A percentile compares a stretch with the other conserved stretches of the same genome.
These are phyloP conservation scores for Euclidium syriacum DNA, from an alignment of 345 rosid species.

Conservation along the genomic window DNA sequence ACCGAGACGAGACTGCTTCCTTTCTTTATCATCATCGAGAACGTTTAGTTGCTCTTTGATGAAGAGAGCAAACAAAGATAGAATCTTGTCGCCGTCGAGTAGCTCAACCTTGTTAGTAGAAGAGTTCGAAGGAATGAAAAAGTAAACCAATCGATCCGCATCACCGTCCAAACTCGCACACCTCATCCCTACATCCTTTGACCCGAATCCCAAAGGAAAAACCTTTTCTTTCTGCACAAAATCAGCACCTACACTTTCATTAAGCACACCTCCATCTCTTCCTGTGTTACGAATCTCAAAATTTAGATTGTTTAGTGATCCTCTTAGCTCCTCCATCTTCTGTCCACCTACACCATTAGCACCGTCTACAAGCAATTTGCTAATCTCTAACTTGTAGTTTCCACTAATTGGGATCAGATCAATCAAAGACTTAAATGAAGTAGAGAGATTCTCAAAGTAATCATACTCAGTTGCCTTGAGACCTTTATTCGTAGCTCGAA, in stretches of 20 bases:
- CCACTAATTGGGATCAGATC: conserved; percentile 45
- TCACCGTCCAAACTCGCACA: conserved; percentile 98
- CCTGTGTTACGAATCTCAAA: conserved; percentile 78
- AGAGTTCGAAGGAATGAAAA: conserved; percentile 36
- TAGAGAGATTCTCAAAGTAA: conserved; percentile 72
- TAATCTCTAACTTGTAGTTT: conserved; percentile 13
- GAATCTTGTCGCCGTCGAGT: conserved; percentile 91
- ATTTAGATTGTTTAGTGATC: conserved; percentile 41
- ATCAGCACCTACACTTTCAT: conserved; percentile 96
- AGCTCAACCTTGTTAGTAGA: conserved; percentile 43
- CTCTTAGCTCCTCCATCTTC: conserved; percentile 56
- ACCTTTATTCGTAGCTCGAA: conserved; percentile 76
- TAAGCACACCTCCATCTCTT: conserved; percentile 66
- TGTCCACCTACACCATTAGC: conserved; percentile 93
- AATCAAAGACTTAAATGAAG: conserved; percentile 67
- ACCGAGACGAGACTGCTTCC: conserved; percentile 51
- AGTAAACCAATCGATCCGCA: conserved; percentile 89
- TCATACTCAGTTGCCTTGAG: conserved; percentile 57
- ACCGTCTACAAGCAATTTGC: conserved; percentile 70
- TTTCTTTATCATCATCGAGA: conserved; percentile 33
- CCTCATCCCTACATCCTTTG: conserved; percentile 54
- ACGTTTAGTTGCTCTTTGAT: conserved; percentile 63
- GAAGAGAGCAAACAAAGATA: conserved; percentile 80
- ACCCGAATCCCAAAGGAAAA: conserved; percentile 61
- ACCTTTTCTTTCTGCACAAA: conserved; percentile 94